A percentile compares a stretch with the other conserved stretches of the same genome.
Evolutionary conservation across 192 early-diverging fungal species (phyloP).

Genomic region (Gryganskiella cystojenkinii): DNA sequence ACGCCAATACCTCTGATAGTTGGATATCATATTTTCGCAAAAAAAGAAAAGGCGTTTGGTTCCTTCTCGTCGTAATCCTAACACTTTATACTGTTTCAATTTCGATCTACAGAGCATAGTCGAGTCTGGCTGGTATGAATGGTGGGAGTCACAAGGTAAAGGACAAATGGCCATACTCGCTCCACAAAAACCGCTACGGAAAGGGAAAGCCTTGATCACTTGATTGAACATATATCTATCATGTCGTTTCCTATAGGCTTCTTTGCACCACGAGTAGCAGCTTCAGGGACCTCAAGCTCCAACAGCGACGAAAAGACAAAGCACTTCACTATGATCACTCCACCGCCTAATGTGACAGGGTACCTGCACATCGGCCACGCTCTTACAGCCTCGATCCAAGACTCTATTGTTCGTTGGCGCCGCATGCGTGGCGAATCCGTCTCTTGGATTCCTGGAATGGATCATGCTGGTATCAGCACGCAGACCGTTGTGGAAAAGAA

Average conservation of each 20-base stretch:
- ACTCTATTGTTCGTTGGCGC: conserved; percentile 78
- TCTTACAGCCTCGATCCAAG: conserved; percentile 90
- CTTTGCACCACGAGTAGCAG: conserved; percentile 38
- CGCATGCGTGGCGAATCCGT: conserved; percentile 93
- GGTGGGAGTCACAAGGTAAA: conserved; percentile 90
- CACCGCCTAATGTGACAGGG: conserved; percentile 98
- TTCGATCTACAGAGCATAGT: conserved; percentile 61
- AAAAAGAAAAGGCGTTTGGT: too few species aligned
- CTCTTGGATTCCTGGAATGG: conserved; percentile 94
- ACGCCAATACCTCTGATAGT: too few species aligned
- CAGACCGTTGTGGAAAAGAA: conserved; percentile 96
- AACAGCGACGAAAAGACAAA: conserved; percentile 25
- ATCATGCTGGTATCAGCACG: conserved; percentile 98
- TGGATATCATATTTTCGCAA: too few species aligned
- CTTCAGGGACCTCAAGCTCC: conserved; percentile 32
- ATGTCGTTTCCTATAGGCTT: conserved; percentile 7
- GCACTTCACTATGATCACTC: conserved; percentile 88
- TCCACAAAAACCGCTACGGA: too few species aligned
- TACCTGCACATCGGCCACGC: conserved; percentile 95
- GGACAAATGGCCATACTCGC: neutral
- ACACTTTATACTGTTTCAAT: neutral
- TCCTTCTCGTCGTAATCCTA: neutral
- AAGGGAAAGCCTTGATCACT: too few species aligned
- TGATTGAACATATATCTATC: neutral
- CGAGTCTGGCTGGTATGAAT: conserved; percentile 94